Base-by-base conservation (phyloP, 345 rosid genomes). In the Moringa oleifera region DNA sequence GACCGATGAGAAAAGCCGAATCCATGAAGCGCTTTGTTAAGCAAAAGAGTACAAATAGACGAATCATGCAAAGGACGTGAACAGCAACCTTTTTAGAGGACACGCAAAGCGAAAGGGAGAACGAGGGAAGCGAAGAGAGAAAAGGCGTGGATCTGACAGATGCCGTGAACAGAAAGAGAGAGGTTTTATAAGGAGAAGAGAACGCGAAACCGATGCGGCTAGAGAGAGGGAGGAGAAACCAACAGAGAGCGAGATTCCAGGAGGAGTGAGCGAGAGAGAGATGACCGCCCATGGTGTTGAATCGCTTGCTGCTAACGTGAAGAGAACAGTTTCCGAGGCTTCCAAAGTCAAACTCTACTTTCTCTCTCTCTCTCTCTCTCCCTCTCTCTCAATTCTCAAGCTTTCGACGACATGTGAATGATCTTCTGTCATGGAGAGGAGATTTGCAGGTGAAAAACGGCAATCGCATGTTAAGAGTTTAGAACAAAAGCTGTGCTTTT, bases 61-160 rank as follows among this genome's bases (percentile, higher is more conserved):
- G 71, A 33, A 62, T 63, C 68, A 66, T 62, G 61, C 20, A 47
- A 46, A 45, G 54, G 52, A 47, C 53, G 64, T 46, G 67, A 59
- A 61, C 13, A 24, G 41, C 13, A 33, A 66, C 20, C 73, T 75
- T 80, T 79, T 82, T 72, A 54, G 58, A 69, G 20, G 49, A 62
- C 78, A 86, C 85, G 87, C 84, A 82, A 89, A 77, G 81, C 70
- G 77, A 60, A 70, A 71, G 62, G 57, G 31, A 22, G 24, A 60
- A 68, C 9, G 55, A 67, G 37, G 55, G 68, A 71, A 71, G 64
- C 59, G 59, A 33, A 33, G 47, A 11, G 12, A 16, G 12, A 16
- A 41, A 15, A 41, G 16, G 47, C 47, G 47, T 41, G 47, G 47
- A 41, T 41, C 17, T 15, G 12, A 41, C 12, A 15, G 9, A 23